Base-by-base conservation (phyloP, 2,329 filamentous ascomycete species). In the Hypoxylon sp. region DNA sequence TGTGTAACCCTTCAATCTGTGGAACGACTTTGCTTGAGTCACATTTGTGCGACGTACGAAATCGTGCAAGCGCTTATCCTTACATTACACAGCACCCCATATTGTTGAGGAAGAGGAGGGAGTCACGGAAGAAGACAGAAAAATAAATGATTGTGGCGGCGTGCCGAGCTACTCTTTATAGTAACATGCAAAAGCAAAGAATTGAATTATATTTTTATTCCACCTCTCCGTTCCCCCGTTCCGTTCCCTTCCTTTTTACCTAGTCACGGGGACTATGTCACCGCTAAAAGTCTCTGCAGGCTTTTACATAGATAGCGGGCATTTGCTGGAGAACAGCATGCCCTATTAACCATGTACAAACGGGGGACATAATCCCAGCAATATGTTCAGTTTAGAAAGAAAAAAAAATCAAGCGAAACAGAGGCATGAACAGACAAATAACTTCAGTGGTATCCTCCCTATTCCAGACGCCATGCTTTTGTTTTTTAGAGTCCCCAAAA, bases 361-460 rank as follows among this genome's bases (percentile, higher is more conserved):
- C 5, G 3, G 30, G 23, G 11, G 28, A 30, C 13, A 36, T 50
- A 43, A 43, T 57, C 10, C 28, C 51, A 41, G 46, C 34, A 64
- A 60, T 64, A 69, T 67, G 43, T 67, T 34, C 64, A 62, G 38
- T 32, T n/a, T n/a, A n/a, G n/a, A n/a, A n/a, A n/a, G n/a, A n/a
- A n/a, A n/a, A n/a, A 59, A 53, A 62, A 69, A 53, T 51, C 45
- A 50, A 58, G 28, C 13, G 13, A 50, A 36, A 60, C 41, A 60
- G 19, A 36, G 45, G 45, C 17, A n/a, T 23, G 25, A 51, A 23
- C 30, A 21, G 10, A 49, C 17, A 59, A 49, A 50, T 17, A 45
- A 46, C 23, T 79, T 79, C 78, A 79, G 74, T 80, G 79, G 80
- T 81, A 81, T 81, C 74, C 74, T 75, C 74, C 75, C 69, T 70